phyloP scores from a whole-genome alignment of 2,329 filamentous ascomycete species.

The Westerdykella ornata region DNA sequence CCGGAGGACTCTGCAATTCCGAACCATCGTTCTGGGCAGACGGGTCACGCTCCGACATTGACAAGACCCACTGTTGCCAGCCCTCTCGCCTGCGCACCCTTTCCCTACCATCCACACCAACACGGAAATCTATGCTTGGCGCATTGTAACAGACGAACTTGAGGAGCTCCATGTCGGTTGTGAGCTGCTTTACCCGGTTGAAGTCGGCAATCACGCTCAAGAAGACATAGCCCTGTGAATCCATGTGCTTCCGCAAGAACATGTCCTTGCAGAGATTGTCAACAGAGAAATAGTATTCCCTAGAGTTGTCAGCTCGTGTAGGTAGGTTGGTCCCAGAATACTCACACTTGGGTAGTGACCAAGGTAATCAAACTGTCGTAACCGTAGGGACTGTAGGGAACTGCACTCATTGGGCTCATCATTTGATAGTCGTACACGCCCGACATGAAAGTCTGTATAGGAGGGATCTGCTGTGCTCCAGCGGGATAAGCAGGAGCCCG shows the following conservation, averaged over 20 bases:
- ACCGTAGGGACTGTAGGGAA: slow-evolving; percentile 53
- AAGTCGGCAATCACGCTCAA: slow-evolving; percentile 76
- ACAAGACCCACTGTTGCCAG: slow-evolving; percentile 76
- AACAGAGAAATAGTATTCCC: slow-evolving; percentile 95
- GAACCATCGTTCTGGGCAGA: slow-evolving; percentile 68
- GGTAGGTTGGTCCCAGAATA: not conserved
- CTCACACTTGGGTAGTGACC: slow-evolving; percentile 56
- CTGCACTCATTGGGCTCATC: slow-evolving; percentile 52
- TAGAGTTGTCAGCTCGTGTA: slow-evolving; percentile 39
- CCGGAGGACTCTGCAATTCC: slow-evolving; percentile 38
- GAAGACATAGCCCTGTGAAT: slow-evolving; percentile 85
- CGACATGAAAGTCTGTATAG: slow-evolving; percentile 46
- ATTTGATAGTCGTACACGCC: slow-evolving; percentile 53
- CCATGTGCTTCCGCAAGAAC: slow-evolving; percentile 85
- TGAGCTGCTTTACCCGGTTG: slow-evolving; percentile 70
- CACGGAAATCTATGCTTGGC: slow-evolving; percentile 63
- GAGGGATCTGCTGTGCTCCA: slow-evolving; percentile 36
- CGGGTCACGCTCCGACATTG: slow-evolving; percentile 62
- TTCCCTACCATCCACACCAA: slow-evolving; percentile 70
- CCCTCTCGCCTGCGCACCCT: slow-evolving; percentile 66
- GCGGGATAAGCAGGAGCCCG: slow-evolving; percentile 32
- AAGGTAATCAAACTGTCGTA: slow-evolving; percentile 52
- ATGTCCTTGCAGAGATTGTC: slow-evolving; percentile 93
- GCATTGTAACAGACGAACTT: slow-evolving; percentile 70
- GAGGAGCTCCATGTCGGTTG: slow-evolving; percentile 65